A percentile compares a stretch with the other conserved stretches of the same genome.
phyloP scores from a whole-genome alignment of 371 early-diverging fungal species.

The Actinomortierella wolfii region DNA sequence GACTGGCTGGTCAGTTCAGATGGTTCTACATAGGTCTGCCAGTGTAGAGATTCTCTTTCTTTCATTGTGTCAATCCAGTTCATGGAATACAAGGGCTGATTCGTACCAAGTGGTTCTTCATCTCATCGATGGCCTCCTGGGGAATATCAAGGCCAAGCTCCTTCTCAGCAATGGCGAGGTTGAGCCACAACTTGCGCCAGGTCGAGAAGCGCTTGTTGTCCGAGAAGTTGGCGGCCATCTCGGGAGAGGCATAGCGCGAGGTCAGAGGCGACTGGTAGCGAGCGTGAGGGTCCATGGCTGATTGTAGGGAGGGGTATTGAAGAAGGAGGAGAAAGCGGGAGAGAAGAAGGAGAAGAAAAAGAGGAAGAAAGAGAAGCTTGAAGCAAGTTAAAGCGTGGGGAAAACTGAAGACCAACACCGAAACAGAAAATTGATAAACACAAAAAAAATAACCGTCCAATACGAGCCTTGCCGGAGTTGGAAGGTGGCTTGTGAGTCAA shows the following conservation, averaged over 20 bases:
- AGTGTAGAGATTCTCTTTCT: no score
- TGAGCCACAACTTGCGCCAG: conserved; percentile 96
- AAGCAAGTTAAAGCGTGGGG: no score
- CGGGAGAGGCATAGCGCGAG: conserved; percentile 95
- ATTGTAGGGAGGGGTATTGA: not conserved
- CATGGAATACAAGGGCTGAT: no score
- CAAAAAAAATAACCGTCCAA: no score
- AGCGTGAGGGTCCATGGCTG: conserved; percentile 56
- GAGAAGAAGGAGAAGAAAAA: conserved; percentile 1
- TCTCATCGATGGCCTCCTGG: conserved; percentile 86
- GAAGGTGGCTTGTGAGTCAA: no score
- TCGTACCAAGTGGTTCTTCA: conserved; percentile 80
- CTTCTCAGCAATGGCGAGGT: conserved; percentile 92
- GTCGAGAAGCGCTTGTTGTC: conserved; percentile 93
- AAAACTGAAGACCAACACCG: no score
- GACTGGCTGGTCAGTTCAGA: no score
- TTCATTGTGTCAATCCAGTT: no score
- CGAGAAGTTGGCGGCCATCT: conserved; percentile 96
- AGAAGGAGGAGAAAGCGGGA: not conserved
- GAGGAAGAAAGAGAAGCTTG: not conserved
- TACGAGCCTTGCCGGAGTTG: no score
- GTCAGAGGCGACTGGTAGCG: conserved; percentile 93
- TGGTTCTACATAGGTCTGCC: no score
- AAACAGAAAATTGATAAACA: no score
- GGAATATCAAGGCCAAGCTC: conserved; percentile 92